Evolutionary conservation across 345 rosid species (phyloP).

Genomic region (Heritiera fomes): DNA sequence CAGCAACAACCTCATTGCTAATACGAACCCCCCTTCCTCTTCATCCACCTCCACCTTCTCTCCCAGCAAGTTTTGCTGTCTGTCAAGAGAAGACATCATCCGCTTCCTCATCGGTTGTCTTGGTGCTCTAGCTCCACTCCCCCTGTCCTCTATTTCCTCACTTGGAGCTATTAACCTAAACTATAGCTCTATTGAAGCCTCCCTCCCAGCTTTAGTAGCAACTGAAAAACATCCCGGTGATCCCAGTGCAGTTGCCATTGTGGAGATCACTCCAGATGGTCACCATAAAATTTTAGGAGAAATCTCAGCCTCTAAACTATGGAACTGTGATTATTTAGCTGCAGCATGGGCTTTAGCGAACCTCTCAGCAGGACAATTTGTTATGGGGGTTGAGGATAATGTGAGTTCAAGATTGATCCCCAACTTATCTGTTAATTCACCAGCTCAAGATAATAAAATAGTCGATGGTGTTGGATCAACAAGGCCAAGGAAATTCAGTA

Average conservation of each 20-base stretch:
- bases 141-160: conserved; percentile 78
- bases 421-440: conserved; percentile 51
- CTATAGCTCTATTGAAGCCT: conserved; percentile 65
- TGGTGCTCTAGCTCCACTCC: conserved; percentile 94
- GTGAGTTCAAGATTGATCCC: conserved; percentile 56
- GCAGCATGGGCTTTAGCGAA: conserved; percentile 97
- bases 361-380: conserved; percentile 89
- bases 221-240: conserved; percentile 53
- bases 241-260: conserved; percentile 75
- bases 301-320: conserved; percentile 83
- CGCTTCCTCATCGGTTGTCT: conserved; percentile 94
- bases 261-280: conserved; percentile 60
- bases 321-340: conserved; percentile 92
- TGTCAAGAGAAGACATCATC: conserved; percentile 87
- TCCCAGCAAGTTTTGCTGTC: conserved; percentile 85
- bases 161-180: conserved; percentile 69
- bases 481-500: conserved; percentile 75
- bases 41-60: conserved; percentile 49
- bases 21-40: conserved; percentile 56
- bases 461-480: conserved; percentile 35
- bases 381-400: conserved; percentile 93
- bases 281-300: conserved; percentile 78
- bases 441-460: conserved; percentile 31
- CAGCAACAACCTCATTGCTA: conserved; percentile 46
- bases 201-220: conserved; percentile 68